These are phyloP conservation scores for Cyclocybe cylindracea DNA, from an alignment of 768 basidiomycete genomes.

Conservation along the genomic window DNA sequence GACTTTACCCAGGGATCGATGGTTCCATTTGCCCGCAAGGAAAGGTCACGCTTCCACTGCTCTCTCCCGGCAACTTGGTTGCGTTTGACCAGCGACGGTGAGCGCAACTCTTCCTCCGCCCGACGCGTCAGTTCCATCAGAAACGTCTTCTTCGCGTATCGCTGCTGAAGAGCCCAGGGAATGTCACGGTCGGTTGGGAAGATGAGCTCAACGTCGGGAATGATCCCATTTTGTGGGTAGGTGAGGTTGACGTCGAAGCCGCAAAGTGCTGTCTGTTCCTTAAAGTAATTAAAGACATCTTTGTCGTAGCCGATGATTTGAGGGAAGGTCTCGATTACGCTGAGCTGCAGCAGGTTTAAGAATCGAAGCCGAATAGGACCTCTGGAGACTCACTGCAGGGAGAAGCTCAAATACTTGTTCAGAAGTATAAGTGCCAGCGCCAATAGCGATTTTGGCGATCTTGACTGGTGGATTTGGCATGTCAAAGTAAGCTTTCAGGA, in stretches of 20 bases:
- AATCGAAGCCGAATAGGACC: background rate
- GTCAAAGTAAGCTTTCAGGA: conserved; percentile 69
- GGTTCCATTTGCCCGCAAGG: conserved; percentile 49
- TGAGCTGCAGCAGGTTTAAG: conserved; percentile 36
- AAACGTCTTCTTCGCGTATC: conserved; percentile 22
- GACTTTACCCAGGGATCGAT: conserved; percentile 53
- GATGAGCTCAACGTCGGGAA: conserved; percentile 43
- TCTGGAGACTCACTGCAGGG: conserved; percentile 47
- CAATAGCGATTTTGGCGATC: conserved; percentile 68
- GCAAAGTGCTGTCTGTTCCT: conserved; percentile 61
- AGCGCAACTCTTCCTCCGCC: conserved; percentile 11
- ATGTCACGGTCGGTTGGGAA: conserved; percentile 35
- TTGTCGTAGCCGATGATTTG: conserved; percentile 75
- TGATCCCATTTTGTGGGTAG: conserved; percentile 60
- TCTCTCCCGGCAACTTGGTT: conserved; percentile 20
- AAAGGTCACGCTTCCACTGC: conserved; percentile 50
- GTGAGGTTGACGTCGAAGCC: conserved; percentile 67
- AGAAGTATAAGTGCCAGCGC: conserved; percentile 63
- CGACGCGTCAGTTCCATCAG: conserved; percentile 17
- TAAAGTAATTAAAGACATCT: conserved; percentile 67
- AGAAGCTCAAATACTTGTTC: conserved; percentile 49
- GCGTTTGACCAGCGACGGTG: conserved; percentile 18
- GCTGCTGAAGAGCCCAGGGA: conserved; percentile 28
- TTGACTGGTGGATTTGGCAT: conserved; percentile 66
- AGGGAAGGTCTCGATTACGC: conserved; percentile 69